These are phyloP conservation scores for Trichophyton equinum DNA, from an alignment of 2,329 filamentous ascomycete genomes.

Conservation along the genomic window DNA sequence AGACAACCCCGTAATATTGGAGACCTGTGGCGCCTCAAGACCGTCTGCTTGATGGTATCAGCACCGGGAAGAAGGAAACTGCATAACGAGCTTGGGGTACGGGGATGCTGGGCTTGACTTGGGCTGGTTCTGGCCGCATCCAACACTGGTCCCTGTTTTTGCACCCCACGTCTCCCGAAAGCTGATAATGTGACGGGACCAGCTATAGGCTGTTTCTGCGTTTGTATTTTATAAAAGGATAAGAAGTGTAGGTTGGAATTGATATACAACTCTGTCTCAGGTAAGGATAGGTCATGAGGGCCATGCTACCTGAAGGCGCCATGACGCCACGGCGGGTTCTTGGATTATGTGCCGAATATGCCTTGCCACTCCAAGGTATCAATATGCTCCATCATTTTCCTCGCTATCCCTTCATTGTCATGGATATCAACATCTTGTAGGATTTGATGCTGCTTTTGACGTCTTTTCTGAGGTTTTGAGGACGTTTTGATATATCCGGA, in stretches of 20 bases:
- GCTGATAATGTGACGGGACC: neutral
- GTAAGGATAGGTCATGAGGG: neutral
- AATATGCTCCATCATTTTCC: neutral
- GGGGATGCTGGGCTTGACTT: neutral
- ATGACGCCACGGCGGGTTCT: neutral
- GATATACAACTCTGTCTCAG: neutral
- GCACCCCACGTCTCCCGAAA: neutral
- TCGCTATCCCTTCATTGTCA: too few relatives aligned
- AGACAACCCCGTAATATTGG: neutral
- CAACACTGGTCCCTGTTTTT: neutral
- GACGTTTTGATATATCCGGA: neutral
- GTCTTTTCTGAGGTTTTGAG: neutral
- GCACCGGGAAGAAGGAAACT: neutral
- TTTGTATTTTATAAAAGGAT: neutral
- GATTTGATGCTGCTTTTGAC: neutral
- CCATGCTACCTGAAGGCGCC: neutral
- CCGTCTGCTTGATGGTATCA: neutral
- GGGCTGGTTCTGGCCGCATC: neutral
- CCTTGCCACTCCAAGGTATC: neutral
- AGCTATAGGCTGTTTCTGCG: neutral
- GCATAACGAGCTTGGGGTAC: neutral
- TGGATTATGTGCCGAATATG: neutral
- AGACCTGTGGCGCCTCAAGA: neutral
- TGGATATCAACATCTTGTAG: neutral
- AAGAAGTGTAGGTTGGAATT: neutral